A percentile compares a stretch with the other conserved stretches of the same genome.
phyloP scores from a whole-genome alignment of 176 grass and related monocot genomes.

The Carex scoparia region DNA sequence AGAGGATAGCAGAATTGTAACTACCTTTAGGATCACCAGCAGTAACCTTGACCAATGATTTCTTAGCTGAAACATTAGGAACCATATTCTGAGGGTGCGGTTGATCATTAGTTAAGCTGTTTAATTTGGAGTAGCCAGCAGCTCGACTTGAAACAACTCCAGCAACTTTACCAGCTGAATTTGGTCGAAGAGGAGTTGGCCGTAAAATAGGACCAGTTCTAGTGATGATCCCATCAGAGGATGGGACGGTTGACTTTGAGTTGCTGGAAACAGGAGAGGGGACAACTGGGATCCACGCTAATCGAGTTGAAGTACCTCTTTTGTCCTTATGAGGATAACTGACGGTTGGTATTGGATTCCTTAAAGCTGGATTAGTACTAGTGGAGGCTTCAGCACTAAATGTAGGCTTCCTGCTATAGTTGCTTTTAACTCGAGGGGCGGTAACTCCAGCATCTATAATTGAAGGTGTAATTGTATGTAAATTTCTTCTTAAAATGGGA shows the following conservation, averaged over 20 bases:
- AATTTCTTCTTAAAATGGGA: slow-evolving; percentile 22
- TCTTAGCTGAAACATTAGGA: slow-evolving; percentile 1
- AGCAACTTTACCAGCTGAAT: background rate
- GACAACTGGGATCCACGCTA: background rate
- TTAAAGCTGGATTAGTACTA: slow-evolving; percentile 1
- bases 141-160: background rate
- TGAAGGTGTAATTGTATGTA: slow-evolving; percentile 38
- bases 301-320: slow-evolving; percentile 23
- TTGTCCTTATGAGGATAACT: slow-evolving; percentile 1
- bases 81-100: background rate
- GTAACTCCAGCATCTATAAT: slow-evolving; percentile 43
- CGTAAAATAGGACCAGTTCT: background rate
- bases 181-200: background rate
- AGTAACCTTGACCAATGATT: slow-evolving; percentile 10
- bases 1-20: background rate
- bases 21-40: slow-evolving; percentile 18
- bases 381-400: slow-evolving; percentile 5
- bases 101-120: background rate
- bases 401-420: slow-evolving; percentile 20
- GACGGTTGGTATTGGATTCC: background rate
- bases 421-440: slow-evolving; percentile 29
- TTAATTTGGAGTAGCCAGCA: background rate
- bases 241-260: background rate
- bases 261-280: slow-evolving; percentile 11
- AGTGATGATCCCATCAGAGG: background rate